phyloP scores from a whole-genome alignment of 108 stramenopile genomes.

The Pseudonitzschia delicatissima region DNA sequence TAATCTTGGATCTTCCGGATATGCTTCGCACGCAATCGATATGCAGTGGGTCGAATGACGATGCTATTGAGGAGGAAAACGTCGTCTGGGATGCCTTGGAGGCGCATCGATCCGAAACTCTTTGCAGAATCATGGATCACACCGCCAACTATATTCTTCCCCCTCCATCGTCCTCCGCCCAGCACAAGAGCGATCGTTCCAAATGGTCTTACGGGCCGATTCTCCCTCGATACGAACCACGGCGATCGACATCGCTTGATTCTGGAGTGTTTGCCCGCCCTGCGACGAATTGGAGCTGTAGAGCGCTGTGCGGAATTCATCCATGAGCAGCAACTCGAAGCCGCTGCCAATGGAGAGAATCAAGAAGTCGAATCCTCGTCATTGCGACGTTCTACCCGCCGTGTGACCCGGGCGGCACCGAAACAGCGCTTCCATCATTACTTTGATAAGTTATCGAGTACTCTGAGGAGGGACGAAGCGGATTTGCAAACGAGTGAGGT shows the following conservation, averaged over 20 bases:
- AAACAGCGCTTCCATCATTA: conserved; percentile 12
- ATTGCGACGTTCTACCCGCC: neutral
- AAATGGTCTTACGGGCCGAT: conserved; percentile 11
- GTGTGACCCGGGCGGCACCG: conserved; percentile 1
- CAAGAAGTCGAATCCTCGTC: neutral
- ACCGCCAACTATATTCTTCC: neutral
- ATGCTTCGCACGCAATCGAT: conserved; percentile 18
- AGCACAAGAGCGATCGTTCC: neutral
- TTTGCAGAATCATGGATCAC: neutral
- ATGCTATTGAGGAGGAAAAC: neutral
- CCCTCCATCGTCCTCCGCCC: too few species aligned
- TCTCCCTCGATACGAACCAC: conserved; percentile 1
- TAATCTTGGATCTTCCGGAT: conserved; percentile 15
- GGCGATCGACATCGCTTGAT: neutral
- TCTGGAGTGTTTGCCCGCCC: conserved; percentile 13
- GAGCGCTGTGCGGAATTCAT: conserved; percentile 11
- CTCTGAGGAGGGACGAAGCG: conserved; percentile 15
- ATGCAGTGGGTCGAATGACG: too few species aligned
- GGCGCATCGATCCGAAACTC: neutral
- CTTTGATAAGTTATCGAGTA: conserved; percentile 25
- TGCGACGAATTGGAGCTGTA: conserved; percentile 8
- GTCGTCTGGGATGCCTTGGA: too few species aligned
- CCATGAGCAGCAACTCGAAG: neutral
- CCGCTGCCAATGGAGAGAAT: neutral
- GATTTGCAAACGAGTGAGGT: conserved; percentile 13